Percentiles rank a stretch among this genome's conserved stretches.
These are phyloP conservation scores for Euptelea pleiosperma DNA, from an alignment of 164 flowering plant genomes.

Conservation along the genomic window DNA sequence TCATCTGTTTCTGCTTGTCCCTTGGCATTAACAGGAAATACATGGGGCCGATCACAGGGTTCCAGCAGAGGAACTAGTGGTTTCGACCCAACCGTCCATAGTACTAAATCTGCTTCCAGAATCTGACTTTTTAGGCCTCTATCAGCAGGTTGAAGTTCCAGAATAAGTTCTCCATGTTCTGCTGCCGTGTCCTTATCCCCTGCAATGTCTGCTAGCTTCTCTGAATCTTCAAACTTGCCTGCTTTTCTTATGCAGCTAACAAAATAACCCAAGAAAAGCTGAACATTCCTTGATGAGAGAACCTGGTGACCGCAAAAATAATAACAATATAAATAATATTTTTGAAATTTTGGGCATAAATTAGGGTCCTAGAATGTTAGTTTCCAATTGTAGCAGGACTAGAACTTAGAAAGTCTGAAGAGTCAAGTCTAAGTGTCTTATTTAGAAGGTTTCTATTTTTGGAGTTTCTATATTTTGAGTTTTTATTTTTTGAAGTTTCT, in stretches of 20 bases:
- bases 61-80: slow-evolving; percentile 67
- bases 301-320: slow-evolving; percentile 42
- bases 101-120: slow-evolving; percentile 77
- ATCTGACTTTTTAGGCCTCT: slow-evolving; percentile 58
- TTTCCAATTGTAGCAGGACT: too few relatives aligned
- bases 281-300: slow-evolving; percentile 77
- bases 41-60: slow-evolving; percentile 25
- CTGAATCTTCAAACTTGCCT: slow-evolving; percentile 25
- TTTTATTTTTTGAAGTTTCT: too few relatives aligned
- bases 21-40: slow-evolving; percentile 67
- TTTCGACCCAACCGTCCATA: slow-evolving; percentile 92
- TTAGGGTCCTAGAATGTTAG: too few relatives aligned
- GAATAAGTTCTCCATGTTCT: slow-evolving; percentile 34
- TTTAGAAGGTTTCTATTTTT: too few relatives aligned
- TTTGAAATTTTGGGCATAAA: too few relatives aligned
- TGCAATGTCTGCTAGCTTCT: slow-evolving; percentile 13
- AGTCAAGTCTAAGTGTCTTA: too few relatives aligned
- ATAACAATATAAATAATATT: background rate
- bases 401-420: too few relatives aligned
- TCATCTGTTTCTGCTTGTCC: slow-evolving; percentile 98
- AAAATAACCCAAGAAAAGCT: slow-evolving; percentile 74
- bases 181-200: slow-evolving; percentile 11
- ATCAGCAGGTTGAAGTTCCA: slow-evolving; percentile 85
- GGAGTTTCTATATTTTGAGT: too few relatives aligned
- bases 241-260: slow-evolving; percentile 62